These are phyloP conservation scores for Plasmodiophora brassicae DNA, from an alignment of 208 protist species.

Conservation along the genomic window DNA sequence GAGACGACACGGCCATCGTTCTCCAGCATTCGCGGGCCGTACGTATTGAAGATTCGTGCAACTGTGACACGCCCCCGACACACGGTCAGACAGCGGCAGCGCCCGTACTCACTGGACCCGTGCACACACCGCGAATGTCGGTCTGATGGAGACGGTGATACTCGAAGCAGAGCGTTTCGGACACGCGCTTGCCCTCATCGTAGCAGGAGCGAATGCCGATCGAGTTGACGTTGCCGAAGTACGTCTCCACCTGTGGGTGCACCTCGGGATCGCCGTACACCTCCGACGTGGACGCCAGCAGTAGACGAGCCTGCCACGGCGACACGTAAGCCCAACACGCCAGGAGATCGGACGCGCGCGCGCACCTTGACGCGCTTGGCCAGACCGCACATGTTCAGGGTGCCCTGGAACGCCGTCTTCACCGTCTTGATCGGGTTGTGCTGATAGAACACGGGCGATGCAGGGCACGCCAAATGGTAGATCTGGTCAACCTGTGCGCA, in stretches of 20 bases:
- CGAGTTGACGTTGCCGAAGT: slow-evolving; percentile 77
- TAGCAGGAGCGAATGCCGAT: slow-evolving; percentile 75
- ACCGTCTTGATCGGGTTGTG: slow-evolving; percentile 81
- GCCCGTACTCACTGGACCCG: neutral
- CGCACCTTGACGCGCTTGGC: slow-evolving; percentile 66
- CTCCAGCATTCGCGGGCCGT: slow-evolving; percentile 82
- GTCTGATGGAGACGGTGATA: slow-evolving; percentile 64
- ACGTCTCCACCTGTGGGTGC: slow-evolving; percentile 78
- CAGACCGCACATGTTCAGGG: slow-evolving; percentile 79
- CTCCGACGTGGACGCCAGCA: slow-evolving; percentile 79
- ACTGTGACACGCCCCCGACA: too few species aligned
- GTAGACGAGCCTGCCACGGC: slow-evolving; percentile 54
- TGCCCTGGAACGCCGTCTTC: slow-evolving; percentile 76
- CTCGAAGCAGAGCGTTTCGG: slow-evolving; percentile 80
- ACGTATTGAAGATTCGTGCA: slow-evolving; percentile 92
- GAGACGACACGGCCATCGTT: slow-evolving; percentile 85
- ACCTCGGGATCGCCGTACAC: slow-evolving; percentile 81
- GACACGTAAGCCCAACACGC: neutral
- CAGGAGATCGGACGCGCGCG: neutral
- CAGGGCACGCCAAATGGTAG: slow-evolving; percentile 87
- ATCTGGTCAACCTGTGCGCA: slow-evolving; percentile 71
- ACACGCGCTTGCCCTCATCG: slow-evolving; percentile 90
- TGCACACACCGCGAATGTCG: slow-evolving; percentile 36
- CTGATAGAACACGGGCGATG: slow-evolving; percentile 81
- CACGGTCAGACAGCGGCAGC: too few species aligned